Conservation (phyloP, 116 monocot species). For the Cymodocea nodosa region DNA sequence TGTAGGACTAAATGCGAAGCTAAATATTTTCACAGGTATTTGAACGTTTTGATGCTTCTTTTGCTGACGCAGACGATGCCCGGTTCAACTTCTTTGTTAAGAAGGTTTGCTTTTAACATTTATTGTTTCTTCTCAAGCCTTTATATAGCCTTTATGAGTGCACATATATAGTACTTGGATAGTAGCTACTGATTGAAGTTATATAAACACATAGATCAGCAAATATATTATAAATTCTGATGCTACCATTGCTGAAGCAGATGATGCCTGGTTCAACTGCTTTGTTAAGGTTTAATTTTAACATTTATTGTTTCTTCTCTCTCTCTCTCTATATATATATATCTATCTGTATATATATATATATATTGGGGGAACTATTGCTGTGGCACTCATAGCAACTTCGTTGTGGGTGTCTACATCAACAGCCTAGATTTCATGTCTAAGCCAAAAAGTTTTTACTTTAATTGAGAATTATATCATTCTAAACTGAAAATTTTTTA, state of each 20-base stretch:
- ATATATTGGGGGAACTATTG: too few species aligned
- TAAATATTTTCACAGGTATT: conserved; percentile 48
- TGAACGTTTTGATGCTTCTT: conserved; percentile 74
- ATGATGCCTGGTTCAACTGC: conserved; percentile 76
- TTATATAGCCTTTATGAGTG: background rate
- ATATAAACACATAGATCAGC: too few species aligned
- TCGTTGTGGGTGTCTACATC: too few species aligned
- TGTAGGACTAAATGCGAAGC: background rate
- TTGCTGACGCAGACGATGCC: conserved; percentile 63
- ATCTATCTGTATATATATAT: too few species aligned
- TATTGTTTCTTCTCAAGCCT: background rate
- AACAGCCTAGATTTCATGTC: too few species aligned
- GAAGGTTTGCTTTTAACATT: conserved; percentile 36
- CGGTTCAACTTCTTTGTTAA: conserved; percentile 79
- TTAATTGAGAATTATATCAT: too few species aligned
- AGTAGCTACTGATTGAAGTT: too few species aligned
- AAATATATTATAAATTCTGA: too few species aligned
- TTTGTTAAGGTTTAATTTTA: conserved; percentile 50
- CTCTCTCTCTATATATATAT: too few species aligned
- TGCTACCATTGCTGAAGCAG: conserved; percentile 39
- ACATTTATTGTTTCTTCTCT: background rate
- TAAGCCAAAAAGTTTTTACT: too few species aligned
- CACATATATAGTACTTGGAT: background rate
- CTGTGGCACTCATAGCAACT: too few species aligned
- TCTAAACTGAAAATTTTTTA: too few species aligned